Evolutionary conservation across 495 filamentous ascomycete genomes (phyloP).

Genomic region (Chaetomium fimeti): DNA sequence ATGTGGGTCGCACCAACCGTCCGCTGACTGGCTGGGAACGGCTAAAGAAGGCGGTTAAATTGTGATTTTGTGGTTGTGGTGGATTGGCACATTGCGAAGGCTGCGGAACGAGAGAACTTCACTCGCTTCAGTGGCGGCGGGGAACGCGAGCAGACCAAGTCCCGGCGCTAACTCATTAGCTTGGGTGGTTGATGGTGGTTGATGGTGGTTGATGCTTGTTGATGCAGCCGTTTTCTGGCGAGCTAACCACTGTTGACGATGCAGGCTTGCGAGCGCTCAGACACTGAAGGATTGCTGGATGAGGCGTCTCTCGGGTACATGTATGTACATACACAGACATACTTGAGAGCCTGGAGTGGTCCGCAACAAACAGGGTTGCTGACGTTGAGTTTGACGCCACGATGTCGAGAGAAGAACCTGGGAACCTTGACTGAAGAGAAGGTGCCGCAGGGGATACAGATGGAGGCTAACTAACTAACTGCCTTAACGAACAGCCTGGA

Average conservation of each 20-base stretch:
- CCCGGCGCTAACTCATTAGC: conserved; percentile 19
- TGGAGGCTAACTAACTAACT: background rate
- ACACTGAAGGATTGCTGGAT: background rate
- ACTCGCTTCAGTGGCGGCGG: background rate
- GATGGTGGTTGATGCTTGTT: background rate
- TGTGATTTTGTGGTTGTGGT: background rate
- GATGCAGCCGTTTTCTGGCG: conserved; percentile 5
- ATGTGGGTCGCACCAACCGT: conserved; percentile 5
- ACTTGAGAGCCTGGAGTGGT: background rate
- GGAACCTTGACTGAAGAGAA: conserved; percentile 2
- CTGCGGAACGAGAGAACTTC: background rate
- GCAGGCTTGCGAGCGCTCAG: conserved; percentile 6
- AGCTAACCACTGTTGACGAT: too few species aligned
- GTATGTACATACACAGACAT: background rate
- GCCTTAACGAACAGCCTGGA: background rate
- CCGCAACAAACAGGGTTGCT: conserved; percentile 12
- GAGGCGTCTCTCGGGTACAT: background rate
- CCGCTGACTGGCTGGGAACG: conserved; percentile 5
- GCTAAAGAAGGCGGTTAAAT: conserved; percentile 23
- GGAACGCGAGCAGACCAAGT: conserved; percentile 3
- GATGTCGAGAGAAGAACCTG: background rate
- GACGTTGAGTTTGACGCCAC: background rate
- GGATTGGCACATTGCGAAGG: background rate
- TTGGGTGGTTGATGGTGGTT: background rate
- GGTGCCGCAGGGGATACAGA: background rate